Percentiles rank a stretch among this genome's conserved stretches.
phyloP scores from a whole-genome alignment of 768 basidiomycete species.

The Rhizopogon salebrosus region DNA sequence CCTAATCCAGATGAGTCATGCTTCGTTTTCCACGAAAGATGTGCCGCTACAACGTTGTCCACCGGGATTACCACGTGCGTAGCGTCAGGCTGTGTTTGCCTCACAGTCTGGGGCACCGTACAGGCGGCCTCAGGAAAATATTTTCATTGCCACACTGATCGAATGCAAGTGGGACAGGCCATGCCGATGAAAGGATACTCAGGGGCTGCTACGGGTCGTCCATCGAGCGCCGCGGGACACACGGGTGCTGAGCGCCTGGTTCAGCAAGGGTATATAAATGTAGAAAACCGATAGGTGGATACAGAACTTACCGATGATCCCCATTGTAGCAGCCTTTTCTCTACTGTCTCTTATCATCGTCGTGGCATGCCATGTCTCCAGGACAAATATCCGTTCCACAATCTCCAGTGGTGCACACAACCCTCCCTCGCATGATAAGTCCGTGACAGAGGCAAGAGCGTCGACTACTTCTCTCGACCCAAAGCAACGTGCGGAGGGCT shows the following conservation, averaged over 20 bases:
- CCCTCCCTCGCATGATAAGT: not conserved
- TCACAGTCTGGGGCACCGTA: too few relatives aligned
- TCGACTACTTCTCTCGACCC: not conserved
- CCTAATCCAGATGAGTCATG: too few relatives aligned
- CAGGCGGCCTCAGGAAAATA: too few relatives aligned
- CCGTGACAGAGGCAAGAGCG: not conserved
- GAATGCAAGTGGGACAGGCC: too few relatives aligned
- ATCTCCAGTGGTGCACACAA: not conserved
- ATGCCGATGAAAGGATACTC: not conserved
- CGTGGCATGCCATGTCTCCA: too few relatives aligned
- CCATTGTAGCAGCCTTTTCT: not conserved
- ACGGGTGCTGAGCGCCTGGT: not conserved
- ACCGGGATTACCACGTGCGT: too few relatives aligned
- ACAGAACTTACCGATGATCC: not conserved
- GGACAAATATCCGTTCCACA: not conserved
- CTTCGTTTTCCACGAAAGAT: too few relatives aligned
- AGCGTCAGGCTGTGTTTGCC: too few relatives aligned
- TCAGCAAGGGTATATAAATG: not conserved
- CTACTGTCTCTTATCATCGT: not conserved
- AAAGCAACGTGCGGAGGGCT: not conserved
- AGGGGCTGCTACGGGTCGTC: too few relatives aligned
- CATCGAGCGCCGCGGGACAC: not conserved
- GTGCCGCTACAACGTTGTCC: too few relatives aligned
- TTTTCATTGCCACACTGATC: too few relatives aligned
- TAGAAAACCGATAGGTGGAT: not conserved